Percentiles rank a stretch among this genome's conserved stretches.
These are phyloP conservation scores for Termitomyces sp. DNA, from an alignment of 768 basidiomycete genomes.

Conservation along the genomic window DNA sequence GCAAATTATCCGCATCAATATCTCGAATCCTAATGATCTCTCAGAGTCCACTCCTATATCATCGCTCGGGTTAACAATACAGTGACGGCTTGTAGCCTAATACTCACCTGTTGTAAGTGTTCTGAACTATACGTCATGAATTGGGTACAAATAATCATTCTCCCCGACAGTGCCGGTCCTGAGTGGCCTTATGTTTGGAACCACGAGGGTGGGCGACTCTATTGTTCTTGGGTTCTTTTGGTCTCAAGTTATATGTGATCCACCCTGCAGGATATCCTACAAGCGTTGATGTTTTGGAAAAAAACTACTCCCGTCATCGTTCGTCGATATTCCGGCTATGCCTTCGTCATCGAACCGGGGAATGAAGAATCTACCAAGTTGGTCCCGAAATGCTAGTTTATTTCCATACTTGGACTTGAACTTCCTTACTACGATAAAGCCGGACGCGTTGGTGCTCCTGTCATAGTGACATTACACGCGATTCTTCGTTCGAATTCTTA, in stretches of 20 bases:
- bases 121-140: too few relatives aligned
- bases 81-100: not conserved
- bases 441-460: not conserved
- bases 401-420: not conserved
- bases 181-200: not conserved
- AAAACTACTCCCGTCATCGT: not conserved
- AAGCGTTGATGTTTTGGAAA: not conserved
- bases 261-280: not conserved
- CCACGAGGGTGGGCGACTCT: not conserved
- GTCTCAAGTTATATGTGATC: not conserved
- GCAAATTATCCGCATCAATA: not conserved
- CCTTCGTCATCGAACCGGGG: not conserved
- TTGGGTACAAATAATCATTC: not conserved
- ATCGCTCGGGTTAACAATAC: conserved; percentile 2
- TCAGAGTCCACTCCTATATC: not conserved
- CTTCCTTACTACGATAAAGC: not conserved
- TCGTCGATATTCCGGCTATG: not conserved
- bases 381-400: not conserved
- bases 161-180: not conserved
- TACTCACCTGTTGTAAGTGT: not conserved
- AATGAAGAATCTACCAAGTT: not conserved
- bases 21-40: not conserved
- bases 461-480: not conserved
- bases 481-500: not conserved
- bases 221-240: not conserved